These are phyloP conservation scores for Lipomyces kockii DNA, from an alignment of 805 yeast genomes.

Conservation along the genomic window DNA sequence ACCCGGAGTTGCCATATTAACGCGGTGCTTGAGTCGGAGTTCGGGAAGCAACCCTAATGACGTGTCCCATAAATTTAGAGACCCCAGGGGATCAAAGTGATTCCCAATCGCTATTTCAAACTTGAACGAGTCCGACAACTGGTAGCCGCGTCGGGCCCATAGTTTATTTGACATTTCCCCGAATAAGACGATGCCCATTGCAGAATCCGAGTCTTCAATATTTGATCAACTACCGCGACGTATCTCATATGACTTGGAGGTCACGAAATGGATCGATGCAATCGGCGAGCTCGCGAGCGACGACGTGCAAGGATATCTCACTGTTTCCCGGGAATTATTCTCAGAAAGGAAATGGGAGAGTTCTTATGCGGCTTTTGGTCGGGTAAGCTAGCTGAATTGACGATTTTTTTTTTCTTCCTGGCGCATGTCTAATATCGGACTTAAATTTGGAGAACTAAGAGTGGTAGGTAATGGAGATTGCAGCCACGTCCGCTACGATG, in stretches of 20 bases:
- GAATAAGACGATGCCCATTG: not conserved
- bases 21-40: no score
- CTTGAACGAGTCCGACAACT: no score
- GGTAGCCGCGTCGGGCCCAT: no score
- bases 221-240: conserved; percentile 1
- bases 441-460: not conserved
- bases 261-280: not conserved
- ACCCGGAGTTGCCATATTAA: no score
- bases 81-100: no score
- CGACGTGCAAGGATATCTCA: not conserved
- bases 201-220: not conserved
- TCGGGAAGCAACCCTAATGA: no score
- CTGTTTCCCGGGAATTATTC: not conserved
- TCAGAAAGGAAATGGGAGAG: not conserved
- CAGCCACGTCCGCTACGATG: not conserved
- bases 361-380: not conserved
- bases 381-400: not conserved
- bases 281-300: not conserved
- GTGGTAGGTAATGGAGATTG: not conserved
- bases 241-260: not conserved
- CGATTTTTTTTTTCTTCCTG: not conserved
- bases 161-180: no score
- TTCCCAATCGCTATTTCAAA: no score
- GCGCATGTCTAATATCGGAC: not conserved
- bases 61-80: no score